A percentile compares a stretch with the other conserved stretches of the same genome.
phyloP scores from a whole-genome alignment of 179 eudicot species.

The Silene noctiflora region DNA sequence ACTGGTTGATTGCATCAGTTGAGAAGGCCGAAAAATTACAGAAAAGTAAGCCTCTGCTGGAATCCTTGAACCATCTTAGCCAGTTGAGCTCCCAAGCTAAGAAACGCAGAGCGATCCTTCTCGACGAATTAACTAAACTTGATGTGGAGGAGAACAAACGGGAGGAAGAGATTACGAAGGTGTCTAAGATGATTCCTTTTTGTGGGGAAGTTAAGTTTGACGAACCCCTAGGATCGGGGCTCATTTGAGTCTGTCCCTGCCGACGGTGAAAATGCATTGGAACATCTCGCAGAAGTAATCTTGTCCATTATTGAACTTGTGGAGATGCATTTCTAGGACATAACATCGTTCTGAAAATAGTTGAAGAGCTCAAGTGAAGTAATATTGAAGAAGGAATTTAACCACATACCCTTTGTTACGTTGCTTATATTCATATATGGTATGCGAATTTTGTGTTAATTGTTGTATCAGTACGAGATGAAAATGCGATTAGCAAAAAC shows the following conservation, averaged over 20 bases:
- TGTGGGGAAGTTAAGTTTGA: neutral
- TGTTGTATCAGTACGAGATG: too few species aligned
- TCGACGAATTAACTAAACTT: slow-evolving; percentile 10
- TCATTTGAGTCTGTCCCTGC: neutral
- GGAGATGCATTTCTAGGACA: too few species aligned
- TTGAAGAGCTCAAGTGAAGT: too few species aligned
- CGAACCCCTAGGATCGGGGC: slow-evolving; percentile 6
- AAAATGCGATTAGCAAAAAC: too few species aligned
- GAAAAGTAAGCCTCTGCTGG: slow-evolving; percentile 16
- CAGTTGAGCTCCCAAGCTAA: neutral
- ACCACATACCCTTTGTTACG: too few species aligned
- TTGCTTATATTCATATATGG: too few species aligned
- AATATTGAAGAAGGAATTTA: too few species aligned
- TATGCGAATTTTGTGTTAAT: too few species aligned
- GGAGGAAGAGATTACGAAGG: neutral
- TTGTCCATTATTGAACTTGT: too few species aligned
- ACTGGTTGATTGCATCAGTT: slow-evolving; percentile 15
- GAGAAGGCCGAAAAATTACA: slow-evolving; percentile 14
- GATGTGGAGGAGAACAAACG: neutral
- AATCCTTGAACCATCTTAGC: slow-evolving; percentile 3
- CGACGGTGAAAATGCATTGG: too few species aligned
- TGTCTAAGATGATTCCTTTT: slow-evolving; percentile 12
- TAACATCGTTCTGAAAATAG: too few species aligned
- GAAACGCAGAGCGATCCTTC: slow-evolving; percentile 2
- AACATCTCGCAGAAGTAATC: too few species aligned